Conservation (phyloP, 352 stramenopile species). For the Pythium dissotocum region DNA sequence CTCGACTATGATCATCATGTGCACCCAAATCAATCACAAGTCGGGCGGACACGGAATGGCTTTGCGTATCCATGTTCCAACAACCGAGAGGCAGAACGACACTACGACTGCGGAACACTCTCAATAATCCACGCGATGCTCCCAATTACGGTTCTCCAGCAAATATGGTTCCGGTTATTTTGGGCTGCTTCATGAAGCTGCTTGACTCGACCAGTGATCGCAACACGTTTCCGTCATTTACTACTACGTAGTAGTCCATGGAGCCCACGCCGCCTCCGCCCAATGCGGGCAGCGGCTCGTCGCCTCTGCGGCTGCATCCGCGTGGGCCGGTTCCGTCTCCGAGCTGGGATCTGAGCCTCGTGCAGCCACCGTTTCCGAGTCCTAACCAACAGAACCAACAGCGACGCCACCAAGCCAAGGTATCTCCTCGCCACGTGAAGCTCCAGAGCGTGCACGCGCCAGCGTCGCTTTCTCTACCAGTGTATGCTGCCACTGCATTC, state of each 20-base stretch:
- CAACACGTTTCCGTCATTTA: not conserved
- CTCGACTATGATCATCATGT: not conserved
- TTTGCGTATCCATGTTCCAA: not conserved
- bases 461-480: constrained; percentile 5
- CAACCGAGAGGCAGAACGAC: not conserved
- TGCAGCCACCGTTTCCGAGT: not conserved
- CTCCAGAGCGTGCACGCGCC: constrained; percentile 30
- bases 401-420: constrained; percentile 18
- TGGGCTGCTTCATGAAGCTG: not conserved
- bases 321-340: not conserved
- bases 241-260: not conserved
- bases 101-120: no score
- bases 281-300: not conserved
- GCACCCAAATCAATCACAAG: not conserved
- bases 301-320: constrained; percentile 6
- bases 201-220: not conserved
- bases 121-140: no score
- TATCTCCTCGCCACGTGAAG: constrained; percentile 36
- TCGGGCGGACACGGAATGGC: no score
- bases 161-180: not conserved
- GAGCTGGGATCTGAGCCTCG: not conserved
- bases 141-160: no score
- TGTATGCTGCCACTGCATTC: constrained; percentile 29
- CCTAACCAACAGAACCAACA: constrained; percentile 3
- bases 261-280: constrained; percentile 17